A percentile compares a stretch with the other conserved stretches of the same genome.
Conservation (phyloP, 2,329 filamentous ascomycete species). For the Diplodia mutila region DNA sequence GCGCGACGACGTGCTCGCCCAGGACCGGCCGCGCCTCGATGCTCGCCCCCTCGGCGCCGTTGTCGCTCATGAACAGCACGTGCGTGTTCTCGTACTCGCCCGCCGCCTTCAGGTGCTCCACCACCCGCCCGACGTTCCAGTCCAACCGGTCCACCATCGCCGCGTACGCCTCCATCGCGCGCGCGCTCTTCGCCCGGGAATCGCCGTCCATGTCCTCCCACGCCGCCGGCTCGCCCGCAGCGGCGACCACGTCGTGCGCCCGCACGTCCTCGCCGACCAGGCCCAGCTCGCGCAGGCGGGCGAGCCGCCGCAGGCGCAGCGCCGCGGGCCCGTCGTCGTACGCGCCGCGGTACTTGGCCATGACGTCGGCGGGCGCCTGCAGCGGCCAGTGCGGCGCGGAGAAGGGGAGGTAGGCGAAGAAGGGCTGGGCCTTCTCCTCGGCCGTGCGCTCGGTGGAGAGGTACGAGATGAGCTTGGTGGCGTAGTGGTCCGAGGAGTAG, state of each 20-base stretch:
- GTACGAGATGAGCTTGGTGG: slow-evolving; percentile 44
- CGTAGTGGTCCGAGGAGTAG: slow-evolving; percentile 46
- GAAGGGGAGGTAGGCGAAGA: slow-evolving; percentile 65
- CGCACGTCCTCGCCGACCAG: slow-evolving; percentile 47
- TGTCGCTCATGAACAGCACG: slow-evolving; percentile 66
- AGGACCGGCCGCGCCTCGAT: slow-evolving; percentile 64
- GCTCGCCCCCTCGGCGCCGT: slow-evolving; percentile 63
- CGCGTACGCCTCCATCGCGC: slow-evolving; percentile 65
- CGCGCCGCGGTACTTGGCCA: slow-evolving; percentile 60
- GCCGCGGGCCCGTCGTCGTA: slow-evolving; percentile 65
- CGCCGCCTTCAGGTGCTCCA: slow-evolving; percentile 58
- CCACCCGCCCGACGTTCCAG: slow-evolving; percentile 61
- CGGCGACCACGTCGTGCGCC: slow-evolving; percentile 55
- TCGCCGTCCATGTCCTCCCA: slow-evolving; percentile 54
- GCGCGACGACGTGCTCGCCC: slow-evolving; percentile 57
- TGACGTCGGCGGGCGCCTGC: slow-evolving; percentile 59
- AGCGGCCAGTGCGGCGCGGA: slow-evolving; percentile 67
- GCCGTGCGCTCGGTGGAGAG: slow-evolving; percentile 33
- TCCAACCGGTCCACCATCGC: slow-evolving; percentile 68
- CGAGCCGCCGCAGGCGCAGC: slow-evolving; percentile 57
- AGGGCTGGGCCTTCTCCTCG: too few relatives aligned
- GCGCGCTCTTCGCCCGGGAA: slow-evolving; percentile 53
- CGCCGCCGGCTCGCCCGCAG: slow-evolving; percentile 49
- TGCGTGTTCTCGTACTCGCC: slow-evolving; percentile 67
- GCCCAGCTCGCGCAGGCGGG: slow-evolving; percentile 60